Evolutionary conservation across 148 eudicot genomes (phyloP), one percentile per base, ranked within the genome.

Genomic region (Arbutus unedo): DNA sequence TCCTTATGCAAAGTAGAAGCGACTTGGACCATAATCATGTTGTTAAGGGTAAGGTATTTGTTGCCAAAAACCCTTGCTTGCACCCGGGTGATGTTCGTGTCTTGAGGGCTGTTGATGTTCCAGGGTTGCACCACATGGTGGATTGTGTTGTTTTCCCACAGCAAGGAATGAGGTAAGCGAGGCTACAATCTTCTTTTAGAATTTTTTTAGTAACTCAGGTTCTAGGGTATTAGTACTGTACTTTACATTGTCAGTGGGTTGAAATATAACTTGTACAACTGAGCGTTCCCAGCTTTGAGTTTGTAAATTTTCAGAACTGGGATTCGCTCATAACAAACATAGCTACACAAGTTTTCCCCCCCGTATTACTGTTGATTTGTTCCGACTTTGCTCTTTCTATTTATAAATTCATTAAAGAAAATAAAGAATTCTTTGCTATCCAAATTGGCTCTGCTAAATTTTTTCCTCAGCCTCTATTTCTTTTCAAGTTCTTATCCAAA

Each of bases 81-180:
- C 85, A 83, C 77, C 85, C 85, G 0, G 85, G 85, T 83, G 85
- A 83, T 67, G 68, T 83, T 5, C 85, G 85, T 13, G 81, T 83
- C 56, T 68, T 83, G 66, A 51, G 14, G 81, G 85, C 85, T 41
- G 85, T 83, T 16, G 55, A 83, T 45, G 77, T 83, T 41, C 77
- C 85, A 4, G 85, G 77, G 4, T 68, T 83, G 85, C 85, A 83
- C 18, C 85, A 83, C 57, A 83, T 83, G 85, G 81, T 77, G 49
- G 85, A 83, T 68, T 83, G 85, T 54, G 85, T 83, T 83, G 85
- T 83, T 83, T 83, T 83, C 57, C 85, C 85, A 6, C 81, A 83
- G 85, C 67, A 83, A 83, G 85, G 85, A 54, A 77, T 6, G 85
- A 83, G 85, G 85, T 83, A 38, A 49, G n/a, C 38, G 38, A 25